A percentile compares a stretch with the other conserved stretches of the same genome.
phyloP scores from a whole-genome alignment of 495 filamentous ascomycete species.

The Penicillium roqueforti region DNA sequence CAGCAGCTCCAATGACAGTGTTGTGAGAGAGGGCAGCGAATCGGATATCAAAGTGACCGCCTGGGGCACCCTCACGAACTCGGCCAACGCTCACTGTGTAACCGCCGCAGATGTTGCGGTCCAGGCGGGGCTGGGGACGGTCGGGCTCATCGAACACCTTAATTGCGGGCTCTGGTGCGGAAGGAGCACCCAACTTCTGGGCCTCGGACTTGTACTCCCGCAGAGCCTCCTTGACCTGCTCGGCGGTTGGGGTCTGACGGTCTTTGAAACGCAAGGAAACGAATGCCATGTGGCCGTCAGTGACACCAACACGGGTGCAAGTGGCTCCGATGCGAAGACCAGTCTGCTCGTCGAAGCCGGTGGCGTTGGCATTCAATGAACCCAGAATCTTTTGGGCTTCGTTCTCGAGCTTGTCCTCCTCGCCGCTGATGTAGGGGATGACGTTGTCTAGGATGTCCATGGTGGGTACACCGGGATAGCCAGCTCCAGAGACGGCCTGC shows the following conservation, averaged over 20 bases:
- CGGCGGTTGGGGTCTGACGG: slow-evolving; percentile 51
- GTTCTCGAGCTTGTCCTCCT: slow-evolving; percentile 84
- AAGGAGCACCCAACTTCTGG: slow-evolving; percentile 68
- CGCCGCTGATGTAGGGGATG: slow-evolving; percentile 79
- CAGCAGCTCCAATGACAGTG: slow-evolving; percentile 91
- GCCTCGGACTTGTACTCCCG: slow-evolving; percentile 71
- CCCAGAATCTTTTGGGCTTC: slow-evolving; percentile 86
- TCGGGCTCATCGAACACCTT: slow-evolving; percentile 75
- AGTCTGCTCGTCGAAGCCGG: slow-evolving; percentile 60
- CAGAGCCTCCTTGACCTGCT: slow-evolving; percentile 66
- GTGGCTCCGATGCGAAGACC: slow-evolving; percentile 68
- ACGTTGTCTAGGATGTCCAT: slow-evolving; percentile 76
- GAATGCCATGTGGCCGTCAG: slow-evolving; percentile 82
- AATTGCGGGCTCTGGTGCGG: slow-evolving; percentile 69
- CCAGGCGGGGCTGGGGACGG: slow-evolving; percentile 78
- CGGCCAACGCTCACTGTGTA: slow-evolving; percentile 82
- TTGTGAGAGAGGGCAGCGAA: slow-evolving; percentile 84
- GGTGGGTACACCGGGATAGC: slow-evolving; percentile 82
- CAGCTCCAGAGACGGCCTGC: slow-evolving; percentile 81
- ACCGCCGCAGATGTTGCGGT: slow-evolving; percentile 67
- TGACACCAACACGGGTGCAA: slow-evolving; percentile 77
- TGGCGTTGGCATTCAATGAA: slow-evolving; percentile 56
- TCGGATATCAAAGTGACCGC: slow-evolving; percentile 75
- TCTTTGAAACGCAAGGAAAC: slow-evolving; percentile 70
- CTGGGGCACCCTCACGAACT: slow-evolving; percentile 63